Evolutionary conservation across 2,329 filamentous ascomycete species (phyloP), one percentile per base, ranked within the genome.

Genomic region (Paraphoma sp.): DNA sequence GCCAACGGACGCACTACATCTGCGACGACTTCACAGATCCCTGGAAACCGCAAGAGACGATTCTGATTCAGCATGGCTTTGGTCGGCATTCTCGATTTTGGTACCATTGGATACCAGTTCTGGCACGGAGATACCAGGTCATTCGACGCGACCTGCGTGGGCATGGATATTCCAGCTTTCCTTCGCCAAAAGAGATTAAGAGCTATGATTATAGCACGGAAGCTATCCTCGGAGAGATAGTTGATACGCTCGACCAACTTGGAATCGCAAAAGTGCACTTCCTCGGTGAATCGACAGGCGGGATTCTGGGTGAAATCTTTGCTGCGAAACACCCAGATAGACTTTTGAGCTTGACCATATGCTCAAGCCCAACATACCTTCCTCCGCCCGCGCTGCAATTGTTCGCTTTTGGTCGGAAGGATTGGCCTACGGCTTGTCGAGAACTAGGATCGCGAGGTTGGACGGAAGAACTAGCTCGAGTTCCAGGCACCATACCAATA

Each of bases 61-160:
- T 77, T 38, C 56, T 77, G 4, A 75, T 77, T 16, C 73, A 77
- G 38, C 74, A 76, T n/a, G 74, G 74, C 8, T 77, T 77, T 52
- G 74, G 63, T 2, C 67, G 75, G 8, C 69, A 74, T 50, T 53
- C 69, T 3, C 65, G 54, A 7, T 75, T 76, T 54, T 77, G 73
- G 73, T 72, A 76, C 51, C 71, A 75, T 47, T 77, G 74, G 74
- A 63, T 77, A 17, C 74, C 75, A 1, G 33, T 66, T 4, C 59
- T 77, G n/a, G 53, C 71, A 1, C 65, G 63, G 1, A 48, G 67
- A 6, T 76, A 73, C 58, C 64, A 63, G 10, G 67, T 77, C 16
- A 71, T 77, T 45, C 62, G 74, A 6, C 68, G 75, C 7, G 74
- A 76, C 56, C 60, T 74, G 0, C 62, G 73, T 11, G 75, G 74